Percentiles rank a stretch among this genome's conserved stretches.
phyloP scores from a whole-genome alignment of 345 rosid species.

The Litchi chinensis region DNA sequence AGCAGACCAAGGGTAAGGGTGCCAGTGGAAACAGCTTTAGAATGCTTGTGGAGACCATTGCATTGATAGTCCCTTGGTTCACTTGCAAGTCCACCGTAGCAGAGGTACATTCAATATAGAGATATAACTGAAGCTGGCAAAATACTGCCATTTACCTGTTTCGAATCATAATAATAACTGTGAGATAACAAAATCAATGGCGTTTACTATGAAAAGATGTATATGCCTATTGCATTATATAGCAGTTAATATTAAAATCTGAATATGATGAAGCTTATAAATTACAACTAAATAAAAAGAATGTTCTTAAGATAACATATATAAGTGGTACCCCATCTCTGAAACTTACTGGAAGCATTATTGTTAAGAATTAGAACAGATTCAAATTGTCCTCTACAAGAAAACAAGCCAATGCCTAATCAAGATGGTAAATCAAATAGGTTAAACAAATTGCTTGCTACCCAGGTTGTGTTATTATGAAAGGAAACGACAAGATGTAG shows the following conservation, averaged over 20 bases:
- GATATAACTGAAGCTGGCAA: constrained; percentile 95
- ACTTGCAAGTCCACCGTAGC: constrained; percentile 95
- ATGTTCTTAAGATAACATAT: background rate
- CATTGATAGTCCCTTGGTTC: constrained; percentile 93
- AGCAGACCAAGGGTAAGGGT: constrained; percentile 84
- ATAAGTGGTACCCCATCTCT: background rate
- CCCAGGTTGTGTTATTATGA: background rate
- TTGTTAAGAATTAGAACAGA: background rate
- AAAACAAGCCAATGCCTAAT: background rate
- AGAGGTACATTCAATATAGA: constrained; percentile 90
- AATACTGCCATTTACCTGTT: constrained; percentile 90
- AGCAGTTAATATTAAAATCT: background rate
- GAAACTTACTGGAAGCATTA: background rate
- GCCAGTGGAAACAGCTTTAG: constrained; percentile 88
- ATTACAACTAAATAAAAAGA: background rate
- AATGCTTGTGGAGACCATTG: constrained; percentile 93
- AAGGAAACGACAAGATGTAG: background rate
- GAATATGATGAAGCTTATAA: background rate
- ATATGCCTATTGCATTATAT: background rate
- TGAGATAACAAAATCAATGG: background rate
- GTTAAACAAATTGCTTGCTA: background rate
- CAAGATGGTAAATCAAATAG: background rate
- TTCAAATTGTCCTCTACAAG: background rate
- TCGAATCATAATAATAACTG: constrained; percentile 13
- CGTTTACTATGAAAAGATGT: background rate